Evolutionary conservation across 768 basidiomycete genomes (phyloP).

Genomic region (Kwoniella botswanensis): DNA sequence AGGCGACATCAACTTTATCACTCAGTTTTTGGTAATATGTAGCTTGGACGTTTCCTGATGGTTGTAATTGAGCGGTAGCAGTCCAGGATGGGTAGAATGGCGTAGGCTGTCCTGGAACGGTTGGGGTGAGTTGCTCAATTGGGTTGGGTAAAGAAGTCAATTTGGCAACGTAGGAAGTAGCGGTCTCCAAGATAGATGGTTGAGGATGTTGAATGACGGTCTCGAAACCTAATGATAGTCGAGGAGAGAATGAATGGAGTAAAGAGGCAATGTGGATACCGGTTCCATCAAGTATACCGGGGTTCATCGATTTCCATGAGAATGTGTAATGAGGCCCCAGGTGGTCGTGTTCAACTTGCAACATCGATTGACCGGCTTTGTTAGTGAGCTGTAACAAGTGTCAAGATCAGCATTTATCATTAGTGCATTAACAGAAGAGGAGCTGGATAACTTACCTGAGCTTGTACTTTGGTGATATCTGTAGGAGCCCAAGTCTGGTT

Average conservation of each 20-base stretch:
- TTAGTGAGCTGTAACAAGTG: conserved; percentile 67
- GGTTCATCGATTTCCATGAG: conserved; percentile 88
- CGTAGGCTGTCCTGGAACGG: conserved; percentile 42
- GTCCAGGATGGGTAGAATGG: conserved; percentile 68
- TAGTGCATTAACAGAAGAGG: too few relatives aligned
- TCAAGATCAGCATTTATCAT: background rate
- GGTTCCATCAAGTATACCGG: conserved; percentile 80
- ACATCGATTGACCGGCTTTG: conserved; percentile 80
- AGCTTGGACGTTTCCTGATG: conserved; percentile 79
- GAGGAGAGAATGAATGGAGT: conserved; percentile 89
- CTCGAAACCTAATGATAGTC: conserved; percentile 85
- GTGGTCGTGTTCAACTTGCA: conserved; percentile 93
- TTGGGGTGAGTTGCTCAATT: conserved; percentile 33
- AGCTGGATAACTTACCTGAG: conserved; percentile 67
- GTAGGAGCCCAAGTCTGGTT: conserved; percentile 85
- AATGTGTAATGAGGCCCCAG: conserved; percentile 83
- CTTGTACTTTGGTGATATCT: conserved; percentile 82
- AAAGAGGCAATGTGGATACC: conserved; percentile 92
- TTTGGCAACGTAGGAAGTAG: conserved; percentile 59
- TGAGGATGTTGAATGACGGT: conserved; percentile 78
- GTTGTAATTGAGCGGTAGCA: conserved; percentile 87
- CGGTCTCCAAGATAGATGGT: conserved; percentile 67
- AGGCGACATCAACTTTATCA: conserved; percentile 96
- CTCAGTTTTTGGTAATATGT: conserved; percentile 97
- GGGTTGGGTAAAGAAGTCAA: conserved; percentile 56